phyloP scores from a whole-genome alignment of 441 rosid genomes.

The Pelargonium hybrid region DNA sequence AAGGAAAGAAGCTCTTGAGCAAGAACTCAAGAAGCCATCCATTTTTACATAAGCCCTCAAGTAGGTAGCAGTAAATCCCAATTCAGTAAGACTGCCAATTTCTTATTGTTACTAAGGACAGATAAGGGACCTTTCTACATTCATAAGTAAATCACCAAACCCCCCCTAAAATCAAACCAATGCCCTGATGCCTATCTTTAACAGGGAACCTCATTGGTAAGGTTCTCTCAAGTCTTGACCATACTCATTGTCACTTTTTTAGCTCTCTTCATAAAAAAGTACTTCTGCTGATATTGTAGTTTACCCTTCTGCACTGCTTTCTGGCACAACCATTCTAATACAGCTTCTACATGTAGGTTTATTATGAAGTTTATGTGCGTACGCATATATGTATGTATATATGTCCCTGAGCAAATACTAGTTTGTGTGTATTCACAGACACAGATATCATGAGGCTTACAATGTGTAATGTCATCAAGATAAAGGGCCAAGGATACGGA shows the following conservation, averaged over 20 bases:
- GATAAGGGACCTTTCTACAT: not conserved
- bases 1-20: not conserved
- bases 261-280: not conserved
- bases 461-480: not conserved
- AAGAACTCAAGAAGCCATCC: not conserved
- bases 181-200: not conserved
- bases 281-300: not conserved
- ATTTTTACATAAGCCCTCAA: not conserved
- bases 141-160: not conserved
- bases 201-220: not conserved
- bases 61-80: not conserved
- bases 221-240: not conserved
- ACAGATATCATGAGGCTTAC: too few species aligned
- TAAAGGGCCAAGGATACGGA: conserved; percentile 19
- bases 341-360: too few species aligned
- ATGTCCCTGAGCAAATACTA: too few species aligned
- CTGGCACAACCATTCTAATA: not conserved
- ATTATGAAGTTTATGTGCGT: too few species aligned
- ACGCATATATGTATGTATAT: too few species aligned
- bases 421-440: too few species aligned
- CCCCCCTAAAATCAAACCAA: not conserved
- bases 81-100: not conserved
- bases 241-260: not conserved
- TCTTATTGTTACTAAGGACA: not conserved
- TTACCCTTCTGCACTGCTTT: not conserved